Evolutionary conservation across 179 eudicot species (phyloP).

Genomic region (Sideroxylon spinosum): DNA sequence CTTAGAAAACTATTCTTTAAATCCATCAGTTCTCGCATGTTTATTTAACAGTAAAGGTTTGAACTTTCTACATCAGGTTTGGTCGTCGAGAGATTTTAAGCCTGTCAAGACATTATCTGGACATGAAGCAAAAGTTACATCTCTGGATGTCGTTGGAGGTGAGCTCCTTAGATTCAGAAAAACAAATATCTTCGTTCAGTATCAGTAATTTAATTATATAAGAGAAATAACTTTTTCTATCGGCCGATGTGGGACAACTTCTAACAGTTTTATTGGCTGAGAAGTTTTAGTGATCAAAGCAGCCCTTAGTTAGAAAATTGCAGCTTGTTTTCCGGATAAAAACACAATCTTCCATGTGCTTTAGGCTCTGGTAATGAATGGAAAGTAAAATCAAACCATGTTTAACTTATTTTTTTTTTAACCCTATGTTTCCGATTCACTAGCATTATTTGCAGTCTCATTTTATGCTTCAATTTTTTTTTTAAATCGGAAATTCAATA

Average conservation of each 20-base stretch:
- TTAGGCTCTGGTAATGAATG: no score
- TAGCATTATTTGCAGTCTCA: neutral
- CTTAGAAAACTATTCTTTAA: neutral
- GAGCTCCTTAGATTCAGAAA: slow-evolving; percentile 13
- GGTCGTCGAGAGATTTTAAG: slow-evolving; percentile 91
- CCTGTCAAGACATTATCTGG: slow-evolving; percentile 85
- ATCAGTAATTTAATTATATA: neutral
- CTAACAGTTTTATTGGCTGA: no score
- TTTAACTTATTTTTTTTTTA: no score
- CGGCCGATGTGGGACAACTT: no score
- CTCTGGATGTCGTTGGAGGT: slow-evolving; percentile 81
- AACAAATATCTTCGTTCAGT: neutral
- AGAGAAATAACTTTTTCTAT: no score
- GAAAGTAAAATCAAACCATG: no score
- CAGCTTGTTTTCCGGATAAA: no score
- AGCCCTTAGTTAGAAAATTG: no score
- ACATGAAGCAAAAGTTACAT: slow-evolving; percentile 81
- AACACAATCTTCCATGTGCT: no score
- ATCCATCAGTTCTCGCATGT: neutral
- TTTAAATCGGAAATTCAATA: neutral
- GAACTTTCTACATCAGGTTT: slow-evolving; percentile 45
- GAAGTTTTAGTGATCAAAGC: no score
- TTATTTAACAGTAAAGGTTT: slow-evolving; percentile 15
- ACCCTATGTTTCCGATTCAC: neutral
- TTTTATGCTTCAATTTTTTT: neutral